Evolutionary conservation across 768 basidiomycete genomes (phyloP).

Genomic region (Tubosaeta sp.): DNA sequence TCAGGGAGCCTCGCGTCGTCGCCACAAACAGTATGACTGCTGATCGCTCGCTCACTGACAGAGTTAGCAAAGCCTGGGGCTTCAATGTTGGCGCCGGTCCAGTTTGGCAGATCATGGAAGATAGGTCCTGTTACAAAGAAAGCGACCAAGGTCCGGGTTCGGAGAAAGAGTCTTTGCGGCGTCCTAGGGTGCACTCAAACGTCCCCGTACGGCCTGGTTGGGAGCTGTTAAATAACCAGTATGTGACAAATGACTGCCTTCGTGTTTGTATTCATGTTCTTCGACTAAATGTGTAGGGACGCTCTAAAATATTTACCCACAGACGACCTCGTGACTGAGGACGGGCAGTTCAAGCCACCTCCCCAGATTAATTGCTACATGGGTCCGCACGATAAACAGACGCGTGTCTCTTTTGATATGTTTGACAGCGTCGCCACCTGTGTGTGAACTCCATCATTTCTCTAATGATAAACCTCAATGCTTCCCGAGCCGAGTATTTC

Average conservation of each 20-base stretch:
- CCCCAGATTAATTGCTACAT: constrained; percentile 58
- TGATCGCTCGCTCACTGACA: constrained; percentile 42
- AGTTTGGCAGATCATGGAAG: constrained; percentile 75
- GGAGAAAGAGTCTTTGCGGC: constrained; percentile 45
- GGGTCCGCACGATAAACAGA: constrained; percentile 59
- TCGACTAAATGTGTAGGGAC: constrained; percentile 37
- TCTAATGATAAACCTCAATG: neutral
- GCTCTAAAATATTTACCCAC: constrained; percentile 58
- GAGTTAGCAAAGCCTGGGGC: constrained; percentile 66
- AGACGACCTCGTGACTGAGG: constrained; percentile 45
- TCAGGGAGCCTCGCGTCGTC: constrained; percentile 37
- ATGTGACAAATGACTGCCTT: constrained; percentile 27
- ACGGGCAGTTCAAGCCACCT: constrained; percentile 47
- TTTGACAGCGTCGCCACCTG: constrained; percentile 58
- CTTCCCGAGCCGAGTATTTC: constrained; percentile 52
- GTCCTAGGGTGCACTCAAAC: constrained; percentile 55
- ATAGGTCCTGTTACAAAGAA: constrained; percentile 77
- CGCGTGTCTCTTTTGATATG: constrained; percentile 43
- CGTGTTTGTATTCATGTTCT: constrained; percentile 3
- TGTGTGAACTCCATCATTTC: constrained; percentile 38
- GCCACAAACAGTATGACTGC: constrained; percentile 58
- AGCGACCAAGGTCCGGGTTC: constrained; percentile 29
- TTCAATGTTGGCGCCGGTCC: constrained; percentile 74
- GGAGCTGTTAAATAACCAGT: constrained; percentile 46
- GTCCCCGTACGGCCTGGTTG: constrained; percentile 43